These are phyloP conservation scores for Phytophthora crassamura DNA, from an alignment of 352 stramenopile species.

Conservation along the genomic window DNA sequence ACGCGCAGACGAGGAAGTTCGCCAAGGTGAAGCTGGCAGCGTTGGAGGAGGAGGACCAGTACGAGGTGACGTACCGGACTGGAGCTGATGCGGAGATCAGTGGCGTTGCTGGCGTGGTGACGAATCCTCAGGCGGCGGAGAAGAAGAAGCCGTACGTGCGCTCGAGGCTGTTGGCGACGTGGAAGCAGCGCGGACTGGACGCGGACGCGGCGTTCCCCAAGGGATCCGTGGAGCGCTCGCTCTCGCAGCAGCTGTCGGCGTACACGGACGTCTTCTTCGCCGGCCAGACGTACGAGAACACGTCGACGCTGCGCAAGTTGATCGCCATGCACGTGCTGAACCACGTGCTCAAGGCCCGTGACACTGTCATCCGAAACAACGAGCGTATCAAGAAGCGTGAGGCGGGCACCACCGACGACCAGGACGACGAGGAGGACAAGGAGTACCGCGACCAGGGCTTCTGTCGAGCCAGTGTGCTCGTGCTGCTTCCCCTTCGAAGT, in stretches of 20 bases:
- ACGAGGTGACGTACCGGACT: conserved; percentile 52
- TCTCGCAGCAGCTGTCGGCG: conserved; percentile 56
- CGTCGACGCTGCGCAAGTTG: conserved; percentile 55
- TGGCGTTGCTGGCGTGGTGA: conserved; percentile 25
- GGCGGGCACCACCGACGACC: conserved; percentile 18
- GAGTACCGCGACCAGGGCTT: conserved; percentile 87
- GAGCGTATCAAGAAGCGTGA: conserved; percentile 67
- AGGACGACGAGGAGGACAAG: conserved; percentile 51
- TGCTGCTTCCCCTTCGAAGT: conserved; percentile 75
- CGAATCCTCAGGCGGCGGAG: conserved; percentile 25
- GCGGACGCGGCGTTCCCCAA: conserved; percentile 36
- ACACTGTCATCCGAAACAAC: conserved; percentile 76
- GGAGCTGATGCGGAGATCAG: conserved; percentile 14
- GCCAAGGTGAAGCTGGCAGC: conserved; percentile 29
- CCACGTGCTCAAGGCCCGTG: conserved; percentile 77
- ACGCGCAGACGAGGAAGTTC: conserved; percentile 49
- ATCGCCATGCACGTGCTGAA: conserved; percentile 83
- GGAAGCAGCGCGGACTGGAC: conserved; percentile 51
- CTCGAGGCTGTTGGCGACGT: conserved; percentile 53
- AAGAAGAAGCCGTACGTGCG: conserved; percentile 53
- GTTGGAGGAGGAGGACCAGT: conserved; percentile 33
- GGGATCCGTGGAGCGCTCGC: conserved; percentile 53
- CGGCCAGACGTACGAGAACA: conserved; percentile 70
- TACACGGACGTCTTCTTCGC: conserved; percentile 81
- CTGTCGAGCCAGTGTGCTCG: conserved; percentile 69